Conservation (phyloP, 176 grass and related monocot species). For the Miscanthus lutarioriparius region DNA sequence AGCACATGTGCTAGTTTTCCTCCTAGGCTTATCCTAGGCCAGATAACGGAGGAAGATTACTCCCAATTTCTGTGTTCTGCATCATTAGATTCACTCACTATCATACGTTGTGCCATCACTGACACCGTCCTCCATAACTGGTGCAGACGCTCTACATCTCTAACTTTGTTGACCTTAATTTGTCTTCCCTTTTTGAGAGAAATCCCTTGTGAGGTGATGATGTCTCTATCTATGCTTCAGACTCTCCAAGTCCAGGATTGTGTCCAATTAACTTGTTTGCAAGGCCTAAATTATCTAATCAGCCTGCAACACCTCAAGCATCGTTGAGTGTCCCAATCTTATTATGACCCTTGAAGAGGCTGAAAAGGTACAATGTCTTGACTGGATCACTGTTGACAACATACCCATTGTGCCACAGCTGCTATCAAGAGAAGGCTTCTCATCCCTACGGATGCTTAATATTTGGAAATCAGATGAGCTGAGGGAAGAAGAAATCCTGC, state of each 20-base stretch:
- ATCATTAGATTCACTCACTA: rapidly evolving
- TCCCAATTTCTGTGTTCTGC: background rate
- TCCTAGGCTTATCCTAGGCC: background rate
- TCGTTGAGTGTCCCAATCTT: background rate
- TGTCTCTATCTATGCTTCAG: background rate
- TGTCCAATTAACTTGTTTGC: background rate
- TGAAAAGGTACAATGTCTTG: background rate
- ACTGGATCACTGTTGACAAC: background rate
- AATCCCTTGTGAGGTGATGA: background rate
- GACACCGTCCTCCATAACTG: background rate
- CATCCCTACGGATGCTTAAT: background rate
- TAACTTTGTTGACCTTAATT: background rate
- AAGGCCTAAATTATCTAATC: background rate
- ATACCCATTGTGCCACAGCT: background rate
- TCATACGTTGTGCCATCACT: background rate
- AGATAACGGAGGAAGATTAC: background rate
- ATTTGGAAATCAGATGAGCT: background rate
- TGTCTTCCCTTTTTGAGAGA: background rate
- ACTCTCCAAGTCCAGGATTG: rapidly evolving
- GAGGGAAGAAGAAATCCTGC: background rate
- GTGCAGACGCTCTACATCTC: background rate
- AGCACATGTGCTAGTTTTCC: background rate
- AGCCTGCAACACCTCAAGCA: background rate
- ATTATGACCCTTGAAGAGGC: background rate
- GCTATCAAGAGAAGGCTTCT: background rate